phyloP scores from a whole-genome alignment of 2,329 filamentous ascomycete genomes.

The Didymella segeticola region DNA sequence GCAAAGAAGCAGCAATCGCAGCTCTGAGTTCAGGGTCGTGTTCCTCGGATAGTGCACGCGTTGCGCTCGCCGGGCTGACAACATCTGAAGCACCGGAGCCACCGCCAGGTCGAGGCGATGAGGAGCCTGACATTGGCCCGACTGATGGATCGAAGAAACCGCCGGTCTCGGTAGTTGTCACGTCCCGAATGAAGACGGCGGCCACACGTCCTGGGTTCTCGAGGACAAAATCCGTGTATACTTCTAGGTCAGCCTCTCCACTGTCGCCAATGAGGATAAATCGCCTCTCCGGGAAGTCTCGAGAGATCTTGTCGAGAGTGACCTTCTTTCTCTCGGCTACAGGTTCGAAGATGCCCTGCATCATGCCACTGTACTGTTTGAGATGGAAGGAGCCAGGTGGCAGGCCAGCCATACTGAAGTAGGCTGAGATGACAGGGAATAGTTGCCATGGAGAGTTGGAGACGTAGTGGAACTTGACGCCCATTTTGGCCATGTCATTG shows the following conservation, averaged over 20 bases:
- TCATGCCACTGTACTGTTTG: slow-evolving; percentile 95
- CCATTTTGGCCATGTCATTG: slow-evolving; percentile 73
- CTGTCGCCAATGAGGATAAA: slow-evolving; percentile 96
- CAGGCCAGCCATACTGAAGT: slow-evolving; percentile 79
- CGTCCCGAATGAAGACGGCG: slow-evolving; percentile 92
- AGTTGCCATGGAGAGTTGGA: slow-evolving; percentile 99
- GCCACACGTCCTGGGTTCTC: slow-evolving; percentile 83
- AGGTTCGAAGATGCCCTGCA: slow-evolving; percentile 97
- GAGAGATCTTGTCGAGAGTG: slow-evolving; percentile 82
- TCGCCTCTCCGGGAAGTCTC: slow-evolving; percentile 86
- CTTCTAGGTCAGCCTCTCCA: slow-evolving; percentile 94
- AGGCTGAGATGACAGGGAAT: slow-evolving; percentile 86
- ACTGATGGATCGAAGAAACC: slow-evolving; percentile 79
- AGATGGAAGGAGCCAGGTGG: slow-evolving; percentile 91
- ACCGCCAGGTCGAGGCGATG: slow-evolving; percentile 25
- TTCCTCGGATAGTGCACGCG: slow-evolving; percentile 44
- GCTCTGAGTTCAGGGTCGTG: slow-evolving; percentile 56
- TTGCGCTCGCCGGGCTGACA: slow-evolving; percentile 20
- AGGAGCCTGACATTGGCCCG: slow-evolving; percentile 43
- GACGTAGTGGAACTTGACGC: slow-evolving; percentile 92
- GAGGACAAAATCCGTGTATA: slow-evolving; percentile 91
- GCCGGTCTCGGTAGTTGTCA: slow-evolving; percentile 81
- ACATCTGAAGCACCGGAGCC: slow-evolving; percentile 18
- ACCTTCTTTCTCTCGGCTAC: slow-evolving; percentile 94
- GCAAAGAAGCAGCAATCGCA: slow-evolving; percentile 57